Percentiles rank a stretch among this genome's conserved stretches.
Conservation (phyloP, 2,329 filamentous ascomycete species). For the Colletotrichum lini region DNA sequence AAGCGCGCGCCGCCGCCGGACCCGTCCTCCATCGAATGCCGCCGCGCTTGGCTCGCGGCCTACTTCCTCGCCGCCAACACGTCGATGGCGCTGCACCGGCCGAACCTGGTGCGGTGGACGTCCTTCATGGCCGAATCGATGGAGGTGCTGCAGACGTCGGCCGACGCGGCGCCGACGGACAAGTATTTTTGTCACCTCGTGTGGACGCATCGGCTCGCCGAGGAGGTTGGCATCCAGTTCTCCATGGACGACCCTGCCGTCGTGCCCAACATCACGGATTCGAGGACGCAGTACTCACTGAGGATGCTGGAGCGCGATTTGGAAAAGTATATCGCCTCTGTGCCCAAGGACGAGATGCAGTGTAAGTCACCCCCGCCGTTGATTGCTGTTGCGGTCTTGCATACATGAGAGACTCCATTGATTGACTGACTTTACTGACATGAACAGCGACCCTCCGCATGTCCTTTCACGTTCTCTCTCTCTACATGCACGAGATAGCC, state of each 20-base stretch:
- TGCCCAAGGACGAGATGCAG: constrained; percentile 67
- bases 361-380: constrained; percentile 61
- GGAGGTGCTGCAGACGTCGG: constrained; percentile 66
- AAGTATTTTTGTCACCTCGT: constrained; percentile 71
- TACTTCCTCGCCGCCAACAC: constrained; percentile 73
- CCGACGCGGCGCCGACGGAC: constrained; percentile 70
- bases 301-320: constrained; percentile 76
- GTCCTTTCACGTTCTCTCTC: constrained; percentile 74
- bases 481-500: constrained; percentile 84
- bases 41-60: constrained; percentile 72
- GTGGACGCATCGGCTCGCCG: constrained; percentile 73
- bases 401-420: too few species aligned
- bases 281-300: constrained; percentile 75
- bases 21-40: constrained; percentile 67
- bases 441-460: constrained; percentile 72
- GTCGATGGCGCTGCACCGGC: constrained; percentile 73
- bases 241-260: constrained; percentile 74
- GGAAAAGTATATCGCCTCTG: constrained; percentile 69
- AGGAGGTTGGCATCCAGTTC: constrained; percentile 78
- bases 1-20: constrained; percentile 62
- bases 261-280: constrained; percentile 70
- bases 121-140: constrained; percentile 74
- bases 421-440: constrained; percentile 37
- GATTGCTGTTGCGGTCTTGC: too few species aligned
- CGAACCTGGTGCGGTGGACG: constrained; percentile 72